Evolutionary conservation across 306 rosid genomes (phyloP).

Genomic region (Cercis canadensis): DNA sequence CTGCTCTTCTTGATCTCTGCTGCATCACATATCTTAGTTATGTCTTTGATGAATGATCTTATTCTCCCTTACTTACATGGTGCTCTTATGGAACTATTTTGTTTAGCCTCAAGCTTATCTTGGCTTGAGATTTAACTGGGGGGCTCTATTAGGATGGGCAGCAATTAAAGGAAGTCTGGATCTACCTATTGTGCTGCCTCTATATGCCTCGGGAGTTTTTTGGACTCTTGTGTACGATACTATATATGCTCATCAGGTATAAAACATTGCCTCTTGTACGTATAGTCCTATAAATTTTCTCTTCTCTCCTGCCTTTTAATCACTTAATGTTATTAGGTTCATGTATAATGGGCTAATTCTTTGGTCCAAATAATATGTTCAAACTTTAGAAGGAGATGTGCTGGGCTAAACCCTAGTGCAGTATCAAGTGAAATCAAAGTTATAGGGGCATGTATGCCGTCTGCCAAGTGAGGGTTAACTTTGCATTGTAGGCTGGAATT

Average conservation of each 20-base stretch:
- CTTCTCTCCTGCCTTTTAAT: constrained; percentile 2
- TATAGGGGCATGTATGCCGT: not conserved
- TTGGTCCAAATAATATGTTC: not conserved
- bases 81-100: constrained; percentile 27
- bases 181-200: constrained; percentile 78
- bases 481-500: too few species aligned
- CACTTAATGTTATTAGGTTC: constrained; percentile 10
- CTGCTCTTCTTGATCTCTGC: too few species aligned
- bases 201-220: constrained; percentile 81
- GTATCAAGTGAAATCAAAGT: not conserved
- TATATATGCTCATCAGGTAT: constrained; percentile 96
- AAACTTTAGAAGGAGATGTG: not conserved
- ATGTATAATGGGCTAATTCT: not conserved
- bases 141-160: constrained; percentile 94
- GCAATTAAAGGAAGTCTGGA: constrained; percentile 82
- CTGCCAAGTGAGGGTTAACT: not conserved
- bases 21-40: too few species aligned
- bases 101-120: constrained; percentile 94
- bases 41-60: constrained; percentile 32
- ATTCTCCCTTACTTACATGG: constrained; percentile 22
- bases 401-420: not conserved
- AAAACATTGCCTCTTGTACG: constrained; percentile 14
- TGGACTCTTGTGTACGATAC: constrained; percentile 98
- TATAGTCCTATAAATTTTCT: not conserved
- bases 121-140: constrained; percentile 92